A percentile compares a stretch with the other conserved stretches of the same genome.
Evolutionary conservation across 176 grass and related monocot genomes (phyloP).

Genomic region (Carex scoparia): DNA sequence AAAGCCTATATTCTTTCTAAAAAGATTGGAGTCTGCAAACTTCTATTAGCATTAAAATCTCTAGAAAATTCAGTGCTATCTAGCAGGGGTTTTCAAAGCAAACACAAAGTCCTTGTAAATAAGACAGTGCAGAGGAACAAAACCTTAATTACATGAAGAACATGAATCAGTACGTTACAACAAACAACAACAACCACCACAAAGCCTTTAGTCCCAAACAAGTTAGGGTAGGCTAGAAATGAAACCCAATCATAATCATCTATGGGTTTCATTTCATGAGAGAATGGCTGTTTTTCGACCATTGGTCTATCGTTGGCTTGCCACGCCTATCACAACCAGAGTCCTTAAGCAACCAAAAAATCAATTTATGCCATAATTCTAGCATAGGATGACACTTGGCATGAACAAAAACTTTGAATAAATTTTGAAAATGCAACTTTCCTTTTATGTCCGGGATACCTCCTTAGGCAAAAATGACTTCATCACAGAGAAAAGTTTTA

Average conservation of each 20-base stretch:
- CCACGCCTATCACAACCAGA: too few relatives aligned
- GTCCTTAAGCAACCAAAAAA: not conserved
- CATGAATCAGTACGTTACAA: not conserved
- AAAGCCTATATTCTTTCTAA: not conserved
- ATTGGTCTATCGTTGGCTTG: too few relatives aligned
- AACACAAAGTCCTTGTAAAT: not conserved
- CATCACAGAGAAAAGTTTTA: not conserved
- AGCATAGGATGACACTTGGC: not conserved
- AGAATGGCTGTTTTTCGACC: too few relatives aligned
- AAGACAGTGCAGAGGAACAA: not conserved
- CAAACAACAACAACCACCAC: too few relatives aligned
- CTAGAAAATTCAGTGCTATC: not conserved
- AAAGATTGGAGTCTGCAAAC: not conserved
- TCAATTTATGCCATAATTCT: not conserved
- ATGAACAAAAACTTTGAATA: not conserved
- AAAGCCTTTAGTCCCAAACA: too few relatives aligned
- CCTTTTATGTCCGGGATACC: not conserved
- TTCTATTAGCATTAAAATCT: slow-evolving; percentile 2
- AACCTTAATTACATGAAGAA: not conserved
- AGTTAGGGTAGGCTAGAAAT: too few relatives aligned
- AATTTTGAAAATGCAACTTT: not conserved
- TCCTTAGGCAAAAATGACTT: not conserved
- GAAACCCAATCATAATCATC: too few relatives aligned
- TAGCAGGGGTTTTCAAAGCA: not conserved
- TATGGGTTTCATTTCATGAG: too few relatives aligned